Evolutionary conservation across 2,329 filamentous ascomycete species (phyloP).

Genomic region (Hypoxylon sp.): DNA sequence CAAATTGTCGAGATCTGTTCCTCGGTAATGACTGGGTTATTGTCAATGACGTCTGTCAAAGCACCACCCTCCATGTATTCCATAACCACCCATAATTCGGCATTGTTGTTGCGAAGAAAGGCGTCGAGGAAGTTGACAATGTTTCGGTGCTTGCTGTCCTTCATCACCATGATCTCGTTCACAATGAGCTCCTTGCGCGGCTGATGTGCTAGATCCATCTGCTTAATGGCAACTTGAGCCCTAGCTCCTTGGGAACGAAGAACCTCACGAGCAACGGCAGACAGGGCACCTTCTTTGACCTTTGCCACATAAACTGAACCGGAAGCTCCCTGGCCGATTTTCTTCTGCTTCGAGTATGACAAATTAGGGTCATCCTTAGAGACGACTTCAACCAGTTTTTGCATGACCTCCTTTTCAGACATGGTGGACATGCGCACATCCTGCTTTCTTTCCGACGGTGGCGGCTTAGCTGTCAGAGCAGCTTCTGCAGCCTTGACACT

Average conservation of each 20-base stretch:
- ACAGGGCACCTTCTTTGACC: constrained; percentile 89
- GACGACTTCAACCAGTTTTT: constrained; percentile 91
- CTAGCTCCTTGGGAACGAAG: constrained; percentile 83
- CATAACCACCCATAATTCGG: constrained; percentile 99
- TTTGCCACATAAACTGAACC: constrained; percentile 98
- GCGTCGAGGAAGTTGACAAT: constrained; percentile 99
- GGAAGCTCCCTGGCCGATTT: constrained; percentile 98
- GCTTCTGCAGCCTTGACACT: constrained; percentile 90
- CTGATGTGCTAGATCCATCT: constrained; percentile 98
- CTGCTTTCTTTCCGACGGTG: constrained; percentile 80
- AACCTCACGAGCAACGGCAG: constrained; percentile 81
- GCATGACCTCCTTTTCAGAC: constrained; percentile 98
- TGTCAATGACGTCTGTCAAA: constrained; percentile 98
- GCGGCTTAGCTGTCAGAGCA: constrained; percentile 85
- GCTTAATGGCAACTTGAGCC: constrained; percentile 97
- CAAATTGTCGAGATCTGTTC: constrained; percentile 99
- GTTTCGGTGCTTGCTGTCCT: constrained; percentile 97
- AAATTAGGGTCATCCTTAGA: constrained; percentile 95
- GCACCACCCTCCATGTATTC: constrained; percentile 99
- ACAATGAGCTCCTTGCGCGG: constrained; percentile 98
- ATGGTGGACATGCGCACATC: constrained; percentile 99
- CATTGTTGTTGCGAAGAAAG: constrained; percentile 93
- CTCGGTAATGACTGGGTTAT: constrained; percentile 93
- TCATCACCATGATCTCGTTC: constrained; percentile 99
- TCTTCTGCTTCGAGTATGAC: constrained; percentile 99